Base-by-base conservation (phyloP, 2,329 filamentous ascomycete species). In the Trichothecium sympodiale region DNA sequence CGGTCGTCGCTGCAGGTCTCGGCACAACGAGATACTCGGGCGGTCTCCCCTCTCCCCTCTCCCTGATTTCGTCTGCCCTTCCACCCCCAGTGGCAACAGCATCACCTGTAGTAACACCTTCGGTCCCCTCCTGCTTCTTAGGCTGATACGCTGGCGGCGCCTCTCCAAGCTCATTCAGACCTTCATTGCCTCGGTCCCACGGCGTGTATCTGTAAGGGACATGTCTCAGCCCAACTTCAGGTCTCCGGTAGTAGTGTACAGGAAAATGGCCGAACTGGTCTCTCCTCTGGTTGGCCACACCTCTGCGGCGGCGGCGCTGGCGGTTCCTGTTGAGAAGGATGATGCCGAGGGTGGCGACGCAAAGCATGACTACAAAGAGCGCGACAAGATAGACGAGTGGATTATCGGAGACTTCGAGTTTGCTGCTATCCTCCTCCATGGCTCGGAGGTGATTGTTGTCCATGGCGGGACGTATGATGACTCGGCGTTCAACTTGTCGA, bases 91-190 rank as follows among this genome's bases (percentile, higher is more conserved):
- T 37, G 1, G 7, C 44, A 33, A 31, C 41, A 37, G 16, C 43
- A 40, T 17, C 31, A 27, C 12, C 27, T 38, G 31, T 31, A 33
- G 33, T 14, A 30, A 10, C 31, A 27, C 33, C 26, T 40, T 23
- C 17, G 13, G 28, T 15, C 26, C 14, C 5, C 12, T 18, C 31
- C n/a, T 48, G 41, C 42, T 53, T 51, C 45, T 55, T 56, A 6
- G 47, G 46, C 25, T 57, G 60, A 49, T 81, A 81, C 1, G 77
- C 73, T 32, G 77, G 77, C 33, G 77, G 77, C 8, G 76, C 73
- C 50, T 80, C 74, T 18, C 77, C 77, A 29, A 66, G 53, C 56
- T 80, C 75, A 48, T 81, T 67, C 38, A 80, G 53, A 0, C 77
- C 77, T 42, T 81, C 76, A 46, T 23, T 43, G 44, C 6, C 46